phyloP scores from a whole-genome alignment of 345 rosid genomes.

The Mangifera indica region DNA sequence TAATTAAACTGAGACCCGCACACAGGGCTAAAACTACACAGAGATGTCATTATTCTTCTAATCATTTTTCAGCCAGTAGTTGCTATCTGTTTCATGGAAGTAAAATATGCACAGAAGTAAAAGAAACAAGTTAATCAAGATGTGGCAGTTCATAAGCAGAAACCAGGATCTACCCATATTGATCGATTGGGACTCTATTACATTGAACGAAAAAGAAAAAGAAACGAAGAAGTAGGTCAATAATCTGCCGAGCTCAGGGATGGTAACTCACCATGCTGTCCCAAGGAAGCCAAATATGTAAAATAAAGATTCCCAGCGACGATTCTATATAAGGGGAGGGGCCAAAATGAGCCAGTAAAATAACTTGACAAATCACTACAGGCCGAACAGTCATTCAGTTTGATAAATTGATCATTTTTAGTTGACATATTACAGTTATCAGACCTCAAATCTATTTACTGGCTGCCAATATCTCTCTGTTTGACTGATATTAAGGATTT shows the following conservation, averaged over 20 bases:
- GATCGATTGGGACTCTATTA: too few species aligned
- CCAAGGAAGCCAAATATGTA: constrained; percentile 79
- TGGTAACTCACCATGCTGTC: constrained; percentile 65
- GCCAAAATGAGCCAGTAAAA: constrained; percentile 89
- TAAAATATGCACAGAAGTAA: background rate
- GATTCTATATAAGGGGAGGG: constrained; percentile 77
- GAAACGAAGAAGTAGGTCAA: constrained; percentile 14
- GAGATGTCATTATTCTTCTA: background rate
- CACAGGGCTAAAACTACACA: background rate
- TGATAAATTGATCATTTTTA: background rate
- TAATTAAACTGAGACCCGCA: too few species aligned
- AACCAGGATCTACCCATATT: too few species aligned
- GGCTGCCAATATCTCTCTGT: background rate
- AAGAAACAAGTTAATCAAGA: background rate
- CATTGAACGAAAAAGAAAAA: background rate
- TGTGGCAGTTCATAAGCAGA: background rate
- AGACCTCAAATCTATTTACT: background rate
- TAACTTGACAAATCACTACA: constrained; percentile 21
- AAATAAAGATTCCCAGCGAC: constrained; percentile 93
- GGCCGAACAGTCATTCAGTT: constrained; percentile 10
- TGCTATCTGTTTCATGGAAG: background rate
- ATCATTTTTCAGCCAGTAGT: background rate
- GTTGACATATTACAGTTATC: background rate
- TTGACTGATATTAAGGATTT: background rate
- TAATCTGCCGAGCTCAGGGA: background rate